These are phyloP conservation scores for Colletotrichum sojae DNA, from an alignment of 2,329 filamentous ascomycete species.

Conservation along the genomic window DNA sequence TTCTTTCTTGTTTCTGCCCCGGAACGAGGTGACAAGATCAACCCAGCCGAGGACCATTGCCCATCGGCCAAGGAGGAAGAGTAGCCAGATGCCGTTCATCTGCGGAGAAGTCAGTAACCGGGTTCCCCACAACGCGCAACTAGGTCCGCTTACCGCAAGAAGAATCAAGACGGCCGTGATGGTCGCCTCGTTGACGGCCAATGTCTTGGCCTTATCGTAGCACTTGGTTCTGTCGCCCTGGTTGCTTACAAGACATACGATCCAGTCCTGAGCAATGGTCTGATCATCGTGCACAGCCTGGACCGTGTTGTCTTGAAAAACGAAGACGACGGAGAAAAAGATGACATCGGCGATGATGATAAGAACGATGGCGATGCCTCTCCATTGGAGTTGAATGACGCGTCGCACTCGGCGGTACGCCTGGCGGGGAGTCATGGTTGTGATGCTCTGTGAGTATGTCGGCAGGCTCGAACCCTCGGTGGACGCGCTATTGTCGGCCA, in stretches of 20 bases:
- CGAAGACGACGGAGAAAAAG: slow-evolving; percentile 93
- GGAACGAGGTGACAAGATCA: slow-evolving; percentile 69
- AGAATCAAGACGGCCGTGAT: slow-evolving; percentile 87
- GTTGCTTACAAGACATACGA: slow-evolving; percentile 75
- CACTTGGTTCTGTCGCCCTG: slow-evolving; percentile 77
- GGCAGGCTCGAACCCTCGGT: slow-evolving; percentile 82
- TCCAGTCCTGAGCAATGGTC: slow-evolving; percentile 73
- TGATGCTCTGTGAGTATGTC: slow-evolving; percentile 81
- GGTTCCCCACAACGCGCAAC: not conserved
- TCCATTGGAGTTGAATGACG: slow-evolving; percentile 93
- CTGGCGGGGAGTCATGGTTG: slow-evolving; percentile 84
- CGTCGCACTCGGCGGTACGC: slow-evolving; percentile 89
- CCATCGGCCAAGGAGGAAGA: slow-evolving; percentile 84
- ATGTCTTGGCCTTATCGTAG: slow-evolving; percentile 66
- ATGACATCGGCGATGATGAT: slow-evolving; percentile 93
- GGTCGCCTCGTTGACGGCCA: slow-evolving; percentile 83
- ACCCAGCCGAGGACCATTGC: slow-evolving; percentile 91
- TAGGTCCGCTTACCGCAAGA: slow-evolving; percentile 73
- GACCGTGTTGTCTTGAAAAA: slow-evolving; percentile 85
- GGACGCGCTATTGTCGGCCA: slow-evolving; percentile 79
- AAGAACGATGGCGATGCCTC: slow-evolving; percentile 89
- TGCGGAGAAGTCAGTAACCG: slow-evolving; percentile 50
- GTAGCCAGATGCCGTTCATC: slow-evolving; percentile 88
- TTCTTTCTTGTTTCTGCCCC: slow-evolving; percentile 75
- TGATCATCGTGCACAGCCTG: slow-evolving; percentile 69